phyloP scores from a whole-genome alignment of 352 stramenopile species.

The Pythium dissotocum region DNA sequence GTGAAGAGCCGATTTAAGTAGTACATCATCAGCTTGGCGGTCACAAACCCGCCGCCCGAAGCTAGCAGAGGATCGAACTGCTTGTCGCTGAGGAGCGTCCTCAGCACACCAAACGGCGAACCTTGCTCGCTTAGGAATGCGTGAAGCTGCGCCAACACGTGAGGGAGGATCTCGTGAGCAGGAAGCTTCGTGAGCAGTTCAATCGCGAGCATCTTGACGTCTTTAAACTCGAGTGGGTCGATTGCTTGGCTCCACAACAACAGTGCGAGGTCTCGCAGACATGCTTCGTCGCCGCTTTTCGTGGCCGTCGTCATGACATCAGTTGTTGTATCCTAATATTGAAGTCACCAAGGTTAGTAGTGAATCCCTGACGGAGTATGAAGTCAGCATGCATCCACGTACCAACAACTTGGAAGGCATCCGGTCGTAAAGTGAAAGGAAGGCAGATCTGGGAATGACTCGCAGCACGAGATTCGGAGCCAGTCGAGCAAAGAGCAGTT shows the following conservation, averaged over 20 bases:
- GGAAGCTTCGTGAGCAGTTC: constrained; percentile 57
- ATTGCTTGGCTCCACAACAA: constrained; percentile 37
- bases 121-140: constrained; percentile 44
- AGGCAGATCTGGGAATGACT: constrained; percentile 39
- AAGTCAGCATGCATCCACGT: neutral
- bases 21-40: constrained; percentile 73
- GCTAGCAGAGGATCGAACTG: neutral
- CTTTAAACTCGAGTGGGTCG: constrained; percentile 75
- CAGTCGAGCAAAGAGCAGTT: constrained; percentile 59
- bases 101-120: neutral
- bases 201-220: constrained; percentile 70
- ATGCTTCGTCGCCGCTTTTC: no score
- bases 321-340: neutral
- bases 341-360: no score
- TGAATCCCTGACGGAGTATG: no score
- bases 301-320: neutral
- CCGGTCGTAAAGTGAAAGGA: neutral
- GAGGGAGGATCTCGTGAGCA: constrained; percentile 34
- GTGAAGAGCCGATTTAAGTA: constrained; percentile 72
- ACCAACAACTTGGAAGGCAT: constrained; percentile 9
- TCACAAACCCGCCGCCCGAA: constrained; percentile 42
- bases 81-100: neutral
- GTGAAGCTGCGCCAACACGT: constrained; percentile 41
- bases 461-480: constrained; percentile 64
- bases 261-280: constrained; percentile 26